These are phyloP conservation scores for Tulasnella sp. DNA, from an alignment of 768 basidiomycete species.

Conservation along the genomic window DNA sequence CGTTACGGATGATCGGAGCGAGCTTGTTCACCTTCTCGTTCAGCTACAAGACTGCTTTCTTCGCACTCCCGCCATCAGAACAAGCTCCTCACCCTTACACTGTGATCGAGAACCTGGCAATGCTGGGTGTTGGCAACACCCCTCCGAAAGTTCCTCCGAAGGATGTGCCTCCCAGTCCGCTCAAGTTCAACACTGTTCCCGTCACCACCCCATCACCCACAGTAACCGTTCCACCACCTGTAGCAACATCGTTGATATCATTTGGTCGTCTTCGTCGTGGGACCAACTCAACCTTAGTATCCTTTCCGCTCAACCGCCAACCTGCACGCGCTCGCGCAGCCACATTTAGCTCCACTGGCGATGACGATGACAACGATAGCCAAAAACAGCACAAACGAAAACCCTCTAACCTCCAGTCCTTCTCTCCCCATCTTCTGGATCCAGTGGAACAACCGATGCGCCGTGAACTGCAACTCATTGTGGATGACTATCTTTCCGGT, in stretches of 20 bases:
- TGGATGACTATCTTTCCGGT: conserved; percentile 4
- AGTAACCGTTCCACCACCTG: background rate
- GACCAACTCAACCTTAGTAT: background rate
- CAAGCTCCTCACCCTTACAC: conserved; percentile 5
- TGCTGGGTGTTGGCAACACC: background rate
- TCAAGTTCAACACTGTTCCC: background rate
- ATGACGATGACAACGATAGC: background rate
- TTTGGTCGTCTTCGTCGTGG: background rate
- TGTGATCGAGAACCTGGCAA: conserved; percentile 9
- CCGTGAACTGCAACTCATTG: conserved; percentile 8
- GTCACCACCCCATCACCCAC: background rate
- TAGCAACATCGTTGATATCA: no score
- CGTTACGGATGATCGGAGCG: background rate
- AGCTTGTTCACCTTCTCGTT: background rate
- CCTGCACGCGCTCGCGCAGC: background rate
- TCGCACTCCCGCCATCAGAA: conserved; percentile 5
- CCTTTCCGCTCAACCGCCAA: background rate
- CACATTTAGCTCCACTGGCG: background rate
- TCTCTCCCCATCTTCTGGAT: conserved; percentile 3
- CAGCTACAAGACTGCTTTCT: conserved; percentile 12
- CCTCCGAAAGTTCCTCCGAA: conserved; percentile 7
- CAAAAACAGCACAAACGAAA: background rate
- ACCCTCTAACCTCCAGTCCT: background rate
- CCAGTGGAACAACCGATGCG: conserved; percentile 7
- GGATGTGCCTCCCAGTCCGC: background rate